phyloP scores from a whole-genome alignment of 257 asterid genomes.

The Jacaranda mimosifolia region DNA sequence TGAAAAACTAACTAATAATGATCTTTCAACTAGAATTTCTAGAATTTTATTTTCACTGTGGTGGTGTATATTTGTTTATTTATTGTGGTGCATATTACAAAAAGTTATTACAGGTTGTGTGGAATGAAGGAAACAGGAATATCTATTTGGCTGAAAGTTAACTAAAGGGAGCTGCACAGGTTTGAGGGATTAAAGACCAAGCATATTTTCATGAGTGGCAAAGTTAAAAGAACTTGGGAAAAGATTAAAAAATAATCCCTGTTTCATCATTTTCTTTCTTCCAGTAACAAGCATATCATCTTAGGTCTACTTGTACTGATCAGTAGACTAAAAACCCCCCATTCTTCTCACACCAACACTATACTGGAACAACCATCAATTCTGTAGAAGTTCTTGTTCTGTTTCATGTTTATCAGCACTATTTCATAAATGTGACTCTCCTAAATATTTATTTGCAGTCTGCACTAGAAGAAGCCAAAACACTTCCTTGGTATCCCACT shows the following conservation, averaged over 20 bases:
- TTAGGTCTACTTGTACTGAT: not conserved
- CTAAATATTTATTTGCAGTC: no score
- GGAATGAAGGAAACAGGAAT: not conserved
- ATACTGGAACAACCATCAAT: not conserved
- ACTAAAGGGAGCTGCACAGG: not conserved
- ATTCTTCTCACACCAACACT: not conserved
- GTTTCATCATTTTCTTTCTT: not conserved
- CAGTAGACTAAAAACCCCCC: not conserved
- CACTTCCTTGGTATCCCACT: not conserved
- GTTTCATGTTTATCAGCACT: not conserved
- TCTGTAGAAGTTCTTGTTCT: not conserved
- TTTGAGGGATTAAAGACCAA: not conserved
- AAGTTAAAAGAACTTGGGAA: not conserved
- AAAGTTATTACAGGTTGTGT: not conserved
- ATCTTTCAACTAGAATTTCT: not conserved
- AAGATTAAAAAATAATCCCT: not conserved
- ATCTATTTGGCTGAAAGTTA: not conserved
- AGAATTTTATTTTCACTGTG: not conserved
- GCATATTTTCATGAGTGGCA: not conserved
- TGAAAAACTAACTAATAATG: not conserved
- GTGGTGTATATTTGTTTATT: not conserved
- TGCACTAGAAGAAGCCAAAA: not conserved
- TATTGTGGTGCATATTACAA: not conserved
- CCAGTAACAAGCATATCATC: slow-evolving; percentile 1
- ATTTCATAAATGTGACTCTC: no score